phyloP scores from a whole-genome alignment of 1,284 basidiomycete species.

The Sphaerobolus stellatus region DNA sequence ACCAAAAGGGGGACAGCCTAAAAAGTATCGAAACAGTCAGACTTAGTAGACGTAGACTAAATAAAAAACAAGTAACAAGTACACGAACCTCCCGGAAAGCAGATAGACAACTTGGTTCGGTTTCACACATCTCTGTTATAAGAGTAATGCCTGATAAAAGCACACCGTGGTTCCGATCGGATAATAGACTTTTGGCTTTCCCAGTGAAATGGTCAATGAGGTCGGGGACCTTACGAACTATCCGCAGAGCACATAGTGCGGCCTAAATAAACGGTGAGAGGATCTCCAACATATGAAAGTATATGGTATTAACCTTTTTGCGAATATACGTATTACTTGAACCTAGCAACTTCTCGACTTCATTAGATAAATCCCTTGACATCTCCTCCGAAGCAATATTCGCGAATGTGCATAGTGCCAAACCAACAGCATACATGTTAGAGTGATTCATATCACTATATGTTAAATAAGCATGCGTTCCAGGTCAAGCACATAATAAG shows the following conservation, averaged over 20 bases:
- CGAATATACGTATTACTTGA: slow-evolving; percentile 99
- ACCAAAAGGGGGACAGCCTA: slow-evolving; percentile 93
- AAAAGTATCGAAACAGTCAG: slow-evolving; percentile 6
- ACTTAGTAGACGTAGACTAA: slow-evolving; percentile 8
- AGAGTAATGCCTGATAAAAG: slow-evolving; percentile 92
- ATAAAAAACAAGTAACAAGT: not conserved
- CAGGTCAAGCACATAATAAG: not conserved
- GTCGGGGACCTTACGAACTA: slow-evolving; percentile 96
- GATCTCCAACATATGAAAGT: slow-evolving; percentile 9
- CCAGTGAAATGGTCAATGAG: slow-evolving; percentile 90
- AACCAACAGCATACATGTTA: slow-evolving; percentile 98
- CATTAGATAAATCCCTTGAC: slow-evolving; percentile 94
- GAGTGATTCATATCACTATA: slow-evolving; percentile 99
- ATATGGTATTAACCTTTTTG: slow-evolving; percentile 75
- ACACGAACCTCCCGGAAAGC: slow-evolving; percentile 83
- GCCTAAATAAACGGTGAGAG: slow-evolving; percentile 53
- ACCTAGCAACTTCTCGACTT: slow-evolving; percentile 96
- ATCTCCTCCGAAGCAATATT: slow-evolving; percentile 99
- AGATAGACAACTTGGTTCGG: slow-evolving; percentile 71
- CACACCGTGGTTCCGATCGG: slow-evolving; percentile 97
- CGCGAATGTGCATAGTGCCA: slow-evolving; percentile 97
- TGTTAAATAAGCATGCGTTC: slow-evolving; percentile 9
- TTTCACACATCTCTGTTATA: slow-evolving; percentile 91
- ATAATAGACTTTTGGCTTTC: slow-evolving; percentile 88
- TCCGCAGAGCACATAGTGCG: slow-evolving; percentile 93